A percentile compares a stretch with the other conserved stretches of the same genome.
These are phyloP conservation scores for Suillus plorans DNA, from an alignment of 768 basidiomycete genomes.

Conservation along the genomic window DNA sequence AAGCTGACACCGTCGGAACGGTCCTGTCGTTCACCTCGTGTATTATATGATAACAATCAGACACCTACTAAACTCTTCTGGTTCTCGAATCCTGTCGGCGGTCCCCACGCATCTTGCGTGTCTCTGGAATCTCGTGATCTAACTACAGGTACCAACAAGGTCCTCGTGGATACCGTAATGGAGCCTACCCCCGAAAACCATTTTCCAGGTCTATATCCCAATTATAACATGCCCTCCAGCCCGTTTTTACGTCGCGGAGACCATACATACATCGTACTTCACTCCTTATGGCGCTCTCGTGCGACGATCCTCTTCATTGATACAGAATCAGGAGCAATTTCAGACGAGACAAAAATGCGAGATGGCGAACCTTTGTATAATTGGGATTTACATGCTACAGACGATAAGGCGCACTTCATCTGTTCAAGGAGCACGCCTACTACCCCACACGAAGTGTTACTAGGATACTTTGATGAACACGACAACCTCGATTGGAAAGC, in stretches of 20 bases:
- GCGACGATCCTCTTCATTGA: conserved; percentile 50
- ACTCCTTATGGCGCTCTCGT: conserved; percentile 58
- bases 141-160: conserved; percentile 8
- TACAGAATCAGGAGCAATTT: conserved; percentile 38
- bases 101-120: conserved; percentile 58
- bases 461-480: conserved; percentile 39
- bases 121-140: conserved; percentile 48
- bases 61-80: conserved; percentile 42
- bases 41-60: conserved; percentile 29
- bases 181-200: conserved; percentile 32
- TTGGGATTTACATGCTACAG: conserved; percentile 53
- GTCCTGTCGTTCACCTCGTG: conserved; percentile 61
- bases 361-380: conserved; percentile 35
- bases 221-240: conserved; percentile 42
- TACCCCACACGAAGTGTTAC: conserved; percentile 47
- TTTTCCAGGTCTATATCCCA: conserved; percentile 67
- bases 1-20: conserved; percentile 45
- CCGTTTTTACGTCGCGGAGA: conserved; percentile 36
- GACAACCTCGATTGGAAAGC: conserved; percentile 36
- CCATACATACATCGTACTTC: conserved; percentile 37
- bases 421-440: conserved; percentile 50
- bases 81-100: conserved; percentile 54
- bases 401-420: conserved; percentile 42
- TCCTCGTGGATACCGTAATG: conserved; percentile 43
- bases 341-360: conserved; percentile 26